These are phyloP conservation scores for Madurella fahalii DNA, from an alignment of 2,329 filamentous ascomycete species.

Conservation along the genomic window DNA sequence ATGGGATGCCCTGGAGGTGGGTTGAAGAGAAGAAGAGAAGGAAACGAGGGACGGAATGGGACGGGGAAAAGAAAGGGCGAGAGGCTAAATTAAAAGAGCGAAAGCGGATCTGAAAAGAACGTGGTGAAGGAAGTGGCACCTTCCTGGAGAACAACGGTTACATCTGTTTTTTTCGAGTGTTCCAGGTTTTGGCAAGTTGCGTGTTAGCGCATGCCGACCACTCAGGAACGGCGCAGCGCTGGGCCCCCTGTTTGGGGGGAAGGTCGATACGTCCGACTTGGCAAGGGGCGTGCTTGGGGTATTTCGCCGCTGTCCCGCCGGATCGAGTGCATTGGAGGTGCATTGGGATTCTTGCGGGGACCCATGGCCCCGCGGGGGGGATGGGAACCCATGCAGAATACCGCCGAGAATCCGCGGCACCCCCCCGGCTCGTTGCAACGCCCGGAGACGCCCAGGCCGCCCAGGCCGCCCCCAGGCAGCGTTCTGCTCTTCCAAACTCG, in stretches of 20 bases:
- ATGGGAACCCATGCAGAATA: constrained; percentile 24
- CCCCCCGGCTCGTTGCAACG: constrained; percentile 16
- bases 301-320: constrained; percentile 29
- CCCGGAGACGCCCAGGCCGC: neutral
- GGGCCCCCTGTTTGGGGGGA: constrained; percentile 6
- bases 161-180: neutral
- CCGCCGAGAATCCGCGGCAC: constrained; percentile 24
- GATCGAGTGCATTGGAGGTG: constrained; percentile 21
- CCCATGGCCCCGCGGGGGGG: constrained; percentile 11
- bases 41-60: neutral
- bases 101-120: neutral
- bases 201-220: constrained; percentile 10
- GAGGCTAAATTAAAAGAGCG: neutral
- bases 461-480: too few species aligned
- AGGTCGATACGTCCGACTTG: constrained; percentile 24
- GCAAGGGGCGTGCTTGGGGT: constrained; percentile 23
- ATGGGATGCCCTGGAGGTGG: neutral
- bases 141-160: neutral
- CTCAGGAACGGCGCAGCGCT: constrained; percentile 13
- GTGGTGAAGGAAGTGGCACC: neutral
- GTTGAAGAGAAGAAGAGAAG: neutral
- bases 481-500: neutral
- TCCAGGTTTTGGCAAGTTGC: neutral
- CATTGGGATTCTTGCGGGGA: constrained; percentile 12
- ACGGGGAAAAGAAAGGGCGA: neutral